Evolutionary conservation across 805 yeast genomes (phyloP).

Genomic region (Hemisphaericaspora nanyangensis): DNA sequence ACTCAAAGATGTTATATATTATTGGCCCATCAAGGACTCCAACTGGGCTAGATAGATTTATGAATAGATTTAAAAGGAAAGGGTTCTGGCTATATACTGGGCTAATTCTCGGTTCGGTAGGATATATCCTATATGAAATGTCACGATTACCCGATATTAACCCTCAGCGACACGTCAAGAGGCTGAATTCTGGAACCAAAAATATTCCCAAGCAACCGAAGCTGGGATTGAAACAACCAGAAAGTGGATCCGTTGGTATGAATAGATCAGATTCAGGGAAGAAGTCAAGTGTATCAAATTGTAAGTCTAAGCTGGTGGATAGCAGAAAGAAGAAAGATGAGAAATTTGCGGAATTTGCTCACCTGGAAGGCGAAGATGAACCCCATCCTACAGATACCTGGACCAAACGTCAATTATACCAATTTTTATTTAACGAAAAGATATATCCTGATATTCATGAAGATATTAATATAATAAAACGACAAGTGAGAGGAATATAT

Average conservation of each 20-base stretch:
- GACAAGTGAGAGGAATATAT: constrained; percentile 12
- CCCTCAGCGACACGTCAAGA: too few species aligned
- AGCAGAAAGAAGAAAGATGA: too few species aligned
- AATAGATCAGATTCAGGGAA: too few species aligned
- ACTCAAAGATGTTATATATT: too few species aligned
- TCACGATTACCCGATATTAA: constrained; percentile 15
- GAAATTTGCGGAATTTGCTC: too few species aligned
- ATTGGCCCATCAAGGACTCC: background rate
- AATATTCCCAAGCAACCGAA: too few species aligned
- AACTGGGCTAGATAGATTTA: constrained; percentile 20
- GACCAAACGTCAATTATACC: constrained; percentile 16
- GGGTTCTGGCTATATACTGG: constrained; percentile 34
- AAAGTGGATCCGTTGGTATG: too few species aligned
- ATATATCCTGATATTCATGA: constrained; percentile 18
- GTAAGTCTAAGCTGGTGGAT: too few species aligned
- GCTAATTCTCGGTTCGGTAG: constrained; percentile 25
- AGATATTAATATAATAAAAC: constrained; percentile 10
- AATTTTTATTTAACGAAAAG: constrained; percentile 11
- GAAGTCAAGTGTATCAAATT: too few species aligned
- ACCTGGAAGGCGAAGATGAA: too few species aligned
- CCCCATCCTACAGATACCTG: constrained; percentile 8
- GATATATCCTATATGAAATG: constrained; percentile 21
- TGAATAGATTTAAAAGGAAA: constrained; percentile 27
- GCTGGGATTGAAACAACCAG: too few species aligned
- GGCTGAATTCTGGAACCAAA: too few species aligned